Evolutionary conservation across 2,329 filamentous ascomycete genomes (phyloP), one percentile per base, ranked within the genome.

Genomic region (Talaromyces atroroseus): DNA sequence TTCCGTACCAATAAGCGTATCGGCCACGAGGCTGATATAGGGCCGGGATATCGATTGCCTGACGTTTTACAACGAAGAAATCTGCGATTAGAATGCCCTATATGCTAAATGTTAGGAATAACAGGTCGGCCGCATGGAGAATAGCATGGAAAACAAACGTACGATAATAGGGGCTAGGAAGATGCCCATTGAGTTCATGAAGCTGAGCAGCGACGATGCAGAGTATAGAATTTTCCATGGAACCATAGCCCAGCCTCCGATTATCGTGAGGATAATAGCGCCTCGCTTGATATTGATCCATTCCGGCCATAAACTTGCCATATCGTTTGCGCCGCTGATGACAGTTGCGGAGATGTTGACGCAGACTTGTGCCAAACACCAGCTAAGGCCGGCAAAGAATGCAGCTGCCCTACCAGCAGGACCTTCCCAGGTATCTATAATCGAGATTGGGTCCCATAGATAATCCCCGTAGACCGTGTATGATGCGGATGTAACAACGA

Each of bases 21-120:
- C 36, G 50, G 32, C 36, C 38, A 21, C 26, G 50, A 29, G 38
- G 38, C 23, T 52, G 34, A 23, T 52, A 50, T 36, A 50, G 48
- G 34, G 48, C 29, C 24, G 48, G 48, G 18, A 50, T 20, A 29
- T 50, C 48, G 48, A 50, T 50, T 38, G 48, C n/a, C 32, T 50
- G 48, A 21, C 48, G 48, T 50, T 50, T 50, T 29, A 50, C 48
- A 36, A 50, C 32, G 12, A 50, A 50, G 24, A 50, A 50, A 23
- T 50, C 48, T 5, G 48, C 48, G 24, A 50, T 50, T 50, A 38
- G 48, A 16, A 40, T 50, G 32, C 26, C 48, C 48, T 50, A 50
- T 2, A 7, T 32, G n/a, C n/a, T 4, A 7, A 45, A 20, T 5
- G 18, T 45, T 45, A 45, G 14, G 26, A 3, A 21, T 21, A 11